phyloP scores from a whole-genome alignment of 441 rosid species.

The Rhodomyrtus psidioides region DNA sequence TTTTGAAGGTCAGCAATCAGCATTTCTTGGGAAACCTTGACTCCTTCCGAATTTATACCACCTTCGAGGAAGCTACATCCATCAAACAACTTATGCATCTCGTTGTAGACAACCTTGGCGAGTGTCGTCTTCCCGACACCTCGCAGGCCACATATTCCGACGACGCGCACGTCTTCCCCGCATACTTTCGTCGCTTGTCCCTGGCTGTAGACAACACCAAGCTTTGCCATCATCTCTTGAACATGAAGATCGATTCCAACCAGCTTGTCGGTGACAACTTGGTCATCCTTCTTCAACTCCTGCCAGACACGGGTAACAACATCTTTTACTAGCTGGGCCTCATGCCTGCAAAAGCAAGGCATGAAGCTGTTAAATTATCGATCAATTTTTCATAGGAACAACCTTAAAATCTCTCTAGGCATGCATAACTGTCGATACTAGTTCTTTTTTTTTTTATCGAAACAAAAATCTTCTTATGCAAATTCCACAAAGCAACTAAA shows the following conservation, averaged over 20 bases:
- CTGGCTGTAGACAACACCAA: neutral
- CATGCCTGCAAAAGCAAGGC: neutral
- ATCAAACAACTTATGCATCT: neutral
- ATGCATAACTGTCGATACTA: too few relatives aligned
- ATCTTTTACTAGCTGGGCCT: accelerated
- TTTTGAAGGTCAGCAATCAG: neutral
- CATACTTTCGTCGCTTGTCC: neutral
- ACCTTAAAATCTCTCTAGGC: too few relatives aligned
- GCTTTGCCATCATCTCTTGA: neutral
- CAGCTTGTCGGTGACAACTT: neutral
- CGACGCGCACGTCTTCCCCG: neutral
- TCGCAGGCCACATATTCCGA: accelerated
- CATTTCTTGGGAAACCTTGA: accelerated
- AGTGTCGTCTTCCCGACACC: neutral
- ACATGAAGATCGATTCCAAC: neutral
- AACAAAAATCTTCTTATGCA: too few relatives aligned
- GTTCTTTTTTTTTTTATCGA: too few relatives aligned
- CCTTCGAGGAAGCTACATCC: neutral
- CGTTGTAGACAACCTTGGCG: neutral
- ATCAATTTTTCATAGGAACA: too few relatives aligned
- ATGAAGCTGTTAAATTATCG: neutral
- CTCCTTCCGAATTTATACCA: neutral
- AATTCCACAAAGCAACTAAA: too few relatives aligned
- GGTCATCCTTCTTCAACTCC: neutral
- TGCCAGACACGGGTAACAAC: neutral